Evolutionary conservation across 129 eudicot genomes (phyloP).

Genomic region (Escallonia rubra): DNA sequence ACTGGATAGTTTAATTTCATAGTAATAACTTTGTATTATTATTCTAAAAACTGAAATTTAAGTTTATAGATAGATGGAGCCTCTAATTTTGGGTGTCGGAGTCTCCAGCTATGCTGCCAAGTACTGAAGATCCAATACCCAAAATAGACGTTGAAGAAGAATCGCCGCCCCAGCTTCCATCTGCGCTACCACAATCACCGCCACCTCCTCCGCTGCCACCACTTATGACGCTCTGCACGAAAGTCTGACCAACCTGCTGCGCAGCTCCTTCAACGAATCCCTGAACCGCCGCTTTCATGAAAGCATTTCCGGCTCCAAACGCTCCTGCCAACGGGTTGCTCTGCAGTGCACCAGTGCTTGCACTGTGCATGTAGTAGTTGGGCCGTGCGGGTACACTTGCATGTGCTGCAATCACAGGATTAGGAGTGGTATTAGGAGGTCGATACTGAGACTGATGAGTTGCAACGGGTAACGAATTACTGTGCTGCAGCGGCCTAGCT

Average conservation of each 20-base stretch:
- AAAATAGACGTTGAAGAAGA: too few species aligned
- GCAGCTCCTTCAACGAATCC: slow-evolving; percentile 58
- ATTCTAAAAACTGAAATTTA: too few species aligned
- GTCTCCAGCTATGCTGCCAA: neutral
- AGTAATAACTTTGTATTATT: too few species aligned
- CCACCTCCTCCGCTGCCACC: slow-evolving; percentile 22
- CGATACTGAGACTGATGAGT: neutral
- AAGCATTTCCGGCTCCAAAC: slow-evolving; percentile 3
- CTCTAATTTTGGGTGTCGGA: neutral
- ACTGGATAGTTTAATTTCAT: neutral
- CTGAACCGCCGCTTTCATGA: slow-evolving; percentile 28
- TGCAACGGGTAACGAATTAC: neutral
- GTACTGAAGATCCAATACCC: neutral
- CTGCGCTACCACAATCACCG: slow-evolving; percentile 5
- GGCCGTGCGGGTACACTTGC: neutral
- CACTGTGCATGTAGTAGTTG: slow-evolving; percentile 13
- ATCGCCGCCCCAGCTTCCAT: neutral
- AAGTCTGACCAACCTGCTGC: slow-evolving; percentile 45
- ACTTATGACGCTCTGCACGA: slow-evolving; percentile 28
- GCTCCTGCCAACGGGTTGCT: neutral
- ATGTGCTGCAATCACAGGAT: too few species aligned
- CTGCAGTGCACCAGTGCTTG: slow-evolving; percentile 6
- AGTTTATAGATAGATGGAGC: too few species aligned
- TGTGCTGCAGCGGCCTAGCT: neutral
- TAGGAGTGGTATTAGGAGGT: too few species aligned